A percentile compares a stretch with the other conserved stretches of the same genome.
Conservation (phyloP, 305 asterid genomes). For the Stenogyne calaminthoides region DNA sequence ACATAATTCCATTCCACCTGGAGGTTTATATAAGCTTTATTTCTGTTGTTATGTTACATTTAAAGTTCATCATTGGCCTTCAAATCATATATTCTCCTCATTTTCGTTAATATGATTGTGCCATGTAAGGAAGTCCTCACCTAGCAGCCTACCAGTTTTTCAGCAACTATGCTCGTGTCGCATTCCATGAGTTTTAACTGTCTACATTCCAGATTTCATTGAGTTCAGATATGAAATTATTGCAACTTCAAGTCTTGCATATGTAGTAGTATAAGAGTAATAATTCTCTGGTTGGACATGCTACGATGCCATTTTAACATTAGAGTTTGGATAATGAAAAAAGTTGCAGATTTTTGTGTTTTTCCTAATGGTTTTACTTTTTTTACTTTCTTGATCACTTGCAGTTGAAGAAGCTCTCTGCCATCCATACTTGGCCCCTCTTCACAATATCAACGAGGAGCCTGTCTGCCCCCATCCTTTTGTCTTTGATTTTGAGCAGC, state of each 20-base stretch:
- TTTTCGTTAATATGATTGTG: neutral
- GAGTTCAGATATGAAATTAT: neutral
- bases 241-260: neutral
- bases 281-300: neutral
- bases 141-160: too few species aligned
- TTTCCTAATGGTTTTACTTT: neutral
- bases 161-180: neutral
- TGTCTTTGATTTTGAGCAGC: constrained; percentile 82
- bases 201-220: neutral
- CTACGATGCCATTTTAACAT: neutral
- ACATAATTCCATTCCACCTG: neutral
- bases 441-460: constrained; percentile 78
- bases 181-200: neutral
- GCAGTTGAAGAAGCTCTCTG: constrained; percentile 81
- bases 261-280: neutral
- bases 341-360: neutral
- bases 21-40: neutral
- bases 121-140: neutral
- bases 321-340: neutral
- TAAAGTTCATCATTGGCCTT: neutral
- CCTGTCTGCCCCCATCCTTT: constrained; percentile 71
- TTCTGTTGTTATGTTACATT: neutral
- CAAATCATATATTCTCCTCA: neutral
- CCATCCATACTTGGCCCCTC: constrained; percentile 84
- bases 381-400: constrained; percentile 11